Evolutionary conservation across 805 yeast genomes (phyloP).

Genomic region (Torulaspora maleeae): DNA sequence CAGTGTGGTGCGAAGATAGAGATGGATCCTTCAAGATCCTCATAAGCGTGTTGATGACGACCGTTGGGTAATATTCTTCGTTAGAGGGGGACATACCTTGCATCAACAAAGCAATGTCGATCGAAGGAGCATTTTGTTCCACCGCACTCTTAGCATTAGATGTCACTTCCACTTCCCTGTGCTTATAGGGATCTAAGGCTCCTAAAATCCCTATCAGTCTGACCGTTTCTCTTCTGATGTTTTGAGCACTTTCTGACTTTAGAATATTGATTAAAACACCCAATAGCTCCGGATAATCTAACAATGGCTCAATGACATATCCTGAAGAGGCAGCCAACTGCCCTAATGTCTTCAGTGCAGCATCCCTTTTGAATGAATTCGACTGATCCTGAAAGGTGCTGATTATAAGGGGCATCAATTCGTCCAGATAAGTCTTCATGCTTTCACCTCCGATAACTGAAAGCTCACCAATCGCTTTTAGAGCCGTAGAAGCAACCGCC

Average conservation of each 20-base stretch:
- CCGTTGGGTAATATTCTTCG: slow-evolving; percentile 94
- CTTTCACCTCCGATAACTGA: slow-evolving; percentile 86
- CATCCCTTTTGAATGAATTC: slow-evolving; percentile 79
- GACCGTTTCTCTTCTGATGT: slow-evolving; percentile 81
- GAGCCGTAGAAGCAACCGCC: slow-evolving; percentile 80
- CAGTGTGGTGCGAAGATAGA: slow-evolving; percentile 77
- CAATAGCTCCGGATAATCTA: slow-evolving; percentile 85
- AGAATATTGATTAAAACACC: slow-evolving; percentile 77
- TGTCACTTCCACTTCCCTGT: slow-evolving; percentile 79
- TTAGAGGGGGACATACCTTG: slow-evolving; percentile 89
- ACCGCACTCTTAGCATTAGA: slow-evolving; percentile 46
- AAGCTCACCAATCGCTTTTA: slow-evolving; percentile 83
- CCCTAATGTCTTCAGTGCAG: slow-evolving; percentile 83
- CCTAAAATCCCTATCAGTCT: slow-evolving; percentile 88
- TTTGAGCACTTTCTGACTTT: slow-evolving; percentile 70
- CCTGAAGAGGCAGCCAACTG: slow-evolving; percentile 89
- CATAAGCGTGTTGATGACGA: slow-evolving; percentile 80
- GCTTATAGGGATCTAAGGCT: slow-evolving; percentile 94
- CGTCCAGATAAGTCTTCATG: slow-evolving; percentile 63
- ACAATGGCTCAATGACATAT: slow-evolving; percentile 86
- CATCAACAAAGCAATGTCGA: slow-evolving; percentile 85
- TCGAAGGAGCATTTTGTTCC: slow-evolving; percentile 83
- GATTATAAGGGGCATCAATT: slow-evolving; percentile 80
- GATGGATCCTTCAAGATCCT: slow-evolving; percentile 82
- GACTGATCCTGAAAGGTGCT: slow-evolving; percentile 91